Evolutionary conservation across 139 green algal species (phyloP), one percentile per base, ranked within the genome.

Genomic region (Closterium sp.): DNA sequence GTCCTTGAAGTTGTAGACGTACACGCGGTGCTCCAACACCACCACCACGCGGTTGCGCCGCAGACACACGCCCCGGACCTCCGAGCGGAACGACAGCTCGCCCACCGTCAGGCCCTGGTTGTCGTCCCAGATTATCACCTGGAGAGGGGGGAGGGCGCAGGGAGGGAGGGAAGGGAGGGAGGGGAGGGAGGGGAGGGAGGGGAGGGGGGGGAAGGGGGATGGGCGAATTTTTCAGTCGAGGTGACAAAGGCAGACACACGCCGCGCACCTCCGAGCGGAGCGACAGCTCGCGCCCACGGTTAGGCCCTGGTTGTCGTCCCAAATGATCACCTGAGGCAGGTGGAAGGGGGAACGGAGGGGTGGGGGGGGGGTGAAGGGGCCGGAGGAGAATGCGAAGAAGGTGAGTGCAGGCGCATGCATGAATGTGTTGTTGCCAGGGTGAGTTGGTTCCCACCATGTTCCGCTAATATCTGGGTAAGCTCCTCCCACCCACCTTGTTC

Each of bases 71-170:
- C 95, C 94, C 0, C 96, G 95, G 34, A 98, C 97, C 92, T 97
- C 95, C 87, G 95, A 98, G 2, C 96, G 91, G 91, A 99, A 99
- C 38, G 90, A 95, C 16, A 99, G 96, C 94, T 99, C 97, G 6
- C 97, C 97, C 34, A 99, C 98, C 87, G 96, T 97, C 5, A 97
- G 95, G 4, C 94, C 95, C 90, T 98, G 96, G 87, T 98, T 96
- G 92, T 98, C 97, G 92, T 99, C 97, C 96, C 97, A 99, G 5
- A 99, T 98, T 95, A 99, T 99, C 12, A 98, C 96, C 96, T 98
- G 98, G 88, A 95, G 98, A 2, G 97, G 96, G 69, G 28, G 5
- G 25, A 12, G 28, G 69, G 9, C 6, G 9, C 6, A 12, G 69
- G 28, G 69, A 7, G 10, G 64, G 64, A 28, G 64, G 16, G 10